Evolutionary conservation across 768 basidiomycete species (phyloP).

Genomic region (Suillus tomentosus): DNA sequence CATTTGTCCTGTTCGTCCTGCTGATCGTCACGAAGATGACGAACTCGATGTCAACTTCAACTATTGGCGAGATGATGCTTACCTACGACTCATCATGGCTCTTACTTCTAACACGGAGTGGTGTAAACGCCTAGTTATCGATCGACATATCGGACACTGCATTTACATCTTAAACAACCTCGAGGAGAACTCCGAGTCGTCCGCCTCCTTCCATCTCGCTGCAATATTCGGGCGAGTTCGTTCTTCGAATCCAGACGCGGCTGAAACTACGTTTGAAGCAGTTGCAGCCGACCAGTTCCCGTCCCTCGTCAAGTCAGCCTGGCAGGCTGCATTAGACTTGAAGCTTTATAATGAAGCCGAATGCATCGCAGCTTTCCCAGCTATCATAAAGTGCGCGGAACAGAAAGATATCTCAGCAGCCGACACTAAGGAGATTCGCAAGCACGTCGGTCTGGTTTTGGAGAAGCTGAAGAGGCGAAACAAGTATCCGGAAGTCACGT

Average conservation of each 20-base stretch:
- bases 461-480: slow-evolving; percentile 7
- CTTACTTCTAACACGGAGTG: neutral
- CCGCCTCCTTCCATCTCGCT: neutral
- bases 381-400: neutral
- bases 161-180: neutral
- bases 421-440: neutral
- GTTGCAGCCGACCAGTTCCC: neutral
- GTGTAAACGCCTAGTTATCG: neutral
- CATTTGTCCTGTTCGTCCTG: neutral
- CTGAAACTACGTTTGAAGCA: neutral
- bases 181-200: neutral
- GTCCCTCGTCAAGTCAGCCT: neutral
- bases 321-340: neutral
- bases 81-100: neutral
- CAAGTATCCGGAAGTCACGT: neutral
- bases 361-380: neutral
- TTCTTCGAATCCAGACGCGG: neutral
- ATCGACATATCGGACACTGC: slow-evolving; percentile 1
- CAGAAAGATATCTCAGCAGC: too few species aligned
- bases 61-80: slow-evolving; percentile 1
- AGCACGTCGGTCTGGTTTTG: neutral
- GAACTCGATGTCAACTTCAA: neutral
- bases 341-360: neutral
- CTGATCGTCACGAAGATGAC: too few species aligned
- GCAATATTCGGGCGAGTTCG: slow-evolving; percentile 1